Base-by-base conservation (phyloP, 257 asterid species). In the Solanum chmielewskii region DNA sequence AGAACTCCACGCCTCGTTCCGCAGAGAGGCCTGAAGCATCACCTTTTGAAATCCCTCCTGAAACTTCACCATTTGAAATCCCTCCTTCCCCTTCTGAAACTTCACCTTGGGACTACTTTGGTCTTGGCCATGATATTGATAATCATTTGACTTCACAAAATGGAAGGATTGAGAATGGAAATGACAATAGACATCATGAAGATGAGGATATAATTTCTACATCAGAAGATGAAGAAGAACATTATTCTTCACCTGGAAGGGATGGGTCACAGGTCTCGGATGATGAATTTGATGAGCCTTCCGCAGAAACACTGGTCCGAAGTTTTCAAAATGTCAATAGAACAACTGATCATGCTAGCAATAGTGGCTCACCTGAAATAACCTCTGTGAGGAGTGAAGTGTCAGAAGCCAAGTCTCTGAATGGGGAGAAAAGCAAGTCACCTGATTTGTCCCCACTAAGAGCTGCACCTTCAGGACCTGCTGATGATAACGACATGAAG, bases 71-170 rank as follows among this genome's bases (percentile, higher is more conserved):
- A 4, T 87, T 90, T 87, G 94, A 90, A 85, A 84, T 91, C 83
- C 88, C 95, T 86, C 87, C 92, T 31, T 37, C 73, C 20, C 86
- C 92, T 12, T 75, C 92, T 18, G 95, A 92, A 90, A 90, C 91
- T 83, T 90, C 97, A 18, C 99, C 99, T 4, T 96, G 99, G 99
- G 99, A 97, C 87, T 97, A 91, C 90, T 97, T 97, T 84, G 98
- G 97, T 87, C 96, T 93, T 87, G 92, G 92, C 87, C 88, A 93
- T 93, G 94, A 95, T 7, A 88, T 92, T 37, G 96, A 94, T 84
- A 86, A 92, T 90, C 98, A 92, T 44, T 91, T 93, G 85, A 88
- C 98, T 83, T 85, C 95, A 37, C 91, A 88, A 78, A 93, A 91
- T 74, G 89, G 87, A 68, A 83, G 66, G 83, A 90, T 73, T 1